Base-by-base conservation (phyloP, 768 basidiomycete genomes). In the Leccinum aurantiacum region DNA sequence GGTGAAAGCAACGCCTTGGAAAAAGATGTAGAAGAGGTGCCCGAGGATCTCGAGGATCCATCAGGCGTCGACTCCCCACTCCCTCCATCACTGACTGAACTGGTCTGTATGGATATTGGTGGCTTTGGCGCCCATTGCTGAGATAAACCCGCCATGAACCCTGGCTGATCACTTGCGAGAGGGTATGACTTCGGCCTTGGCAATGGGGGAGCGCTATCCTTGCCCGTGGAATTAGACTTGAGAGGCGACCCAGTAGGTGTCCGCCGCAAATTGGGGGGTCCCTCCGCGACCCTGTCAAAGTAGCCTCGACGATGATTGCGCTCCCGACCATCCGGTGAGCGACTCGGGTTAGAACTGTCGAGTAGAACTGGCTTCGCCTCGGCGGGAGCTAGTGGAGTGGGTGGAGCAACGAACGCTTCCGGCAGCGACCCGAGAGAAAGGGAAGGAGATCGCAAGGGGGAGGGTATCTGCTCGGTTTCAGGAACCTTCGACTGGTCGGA, bases 231-330 rank as follows among this genome's bases (percentile, higher is more conserved):
- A 58, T 50, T 54, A 58, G 62, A 59, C 69, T 54, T 64, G 47
- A 68, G 73, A 17, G 82, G 81, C 38, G 80, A 79, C 4, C 82
- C 82, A 6, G 82, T 77, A 3, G 83, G 82, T 14, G 85, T 86
- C 64, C 69, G 73, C 61, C 75, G 79, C 58, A 83, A 57, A 15
- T 59, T 66, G 5, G 72, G 68, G 17, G 71, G 64, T 27, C 53
- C 71, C 41, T 74, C 67, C n/a, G 73, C 64, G 51, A 61, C 63
- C 27, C 75, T 60, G 60, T 87, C 84, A 57, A 83, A 79, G 66
- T 84, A 84, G 6, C 86, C 83, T 9, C 86, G 79, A 59, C 79
- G 79, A 69, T 88, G 88, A 62, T 86, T 80, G 56, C 86, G 71
- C 47, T 63, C 65, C 48, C 61, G 65, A 38, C 57, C 60, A 37